These are phyloP conservation scores for Backusella australiensis DNA, from an alignment of 192 early-diverging fungal species.

Conservation along the genomic window DNA sequence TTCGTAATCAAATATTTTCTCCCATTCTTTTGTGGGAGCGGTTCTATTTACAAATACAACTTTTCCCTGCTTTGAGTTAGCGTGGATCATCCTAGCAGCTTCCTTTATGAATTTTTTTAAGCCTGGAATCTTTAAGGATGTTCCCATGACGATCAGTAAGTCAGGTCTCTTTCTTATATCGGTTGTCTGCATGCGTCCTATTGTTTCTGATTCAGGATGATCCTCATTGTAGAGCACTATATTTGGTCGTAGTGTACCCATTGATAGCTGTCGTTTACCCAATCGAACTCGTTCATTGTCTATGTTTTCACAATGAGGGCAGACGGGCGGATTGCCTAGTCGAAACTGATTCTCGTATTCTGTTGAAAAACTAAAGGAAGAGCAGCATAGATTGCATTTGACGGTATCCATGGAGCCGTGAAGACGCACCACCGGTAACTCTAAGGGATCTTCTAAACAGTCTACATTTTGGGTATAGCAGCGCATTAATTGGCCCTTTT, in stretches of 20 bases:
- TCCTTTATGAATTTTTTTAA: slow-evolving; percentile 75
- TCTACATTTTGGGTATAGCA: slow-evolving; percentile 99
- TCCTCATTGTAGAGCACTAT: slow-evolving; percentile 96
- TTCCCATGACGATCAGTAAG: slow-evolving; percentile 85
- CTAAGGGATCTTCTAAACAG: slow-evolving; percentile 77
- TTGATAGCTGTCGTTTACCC: slow-evolving; percentile 75
- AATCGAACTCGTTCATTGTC: slow-evolving; percentile 49
- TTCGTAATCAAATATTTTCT: slow-evolving; percentile 75
- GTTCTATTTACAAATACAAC: slow-evolving; percentile 81
- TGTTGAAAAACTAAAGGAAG: slow-evolving; percentile 61
- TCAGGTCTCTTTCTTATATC: slow-evolving; percentile 67
- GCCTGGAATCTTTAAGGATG: slow-evolving; percentile 81
- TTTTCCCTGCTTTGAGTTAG: slow-evolving; percentile 43
- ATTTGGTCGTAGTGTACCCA: slow-evolving; percentile 84
- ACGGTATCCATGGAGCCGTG: slow-evolving; percentile 89
- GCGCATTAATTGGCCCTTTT: slow-evolving; percentile 74
- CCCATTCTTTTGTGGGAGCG: slow-evolving; percentile 70
- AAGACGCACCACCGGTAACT: slow-evolving; percentile 83
- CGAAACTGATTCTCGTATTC: slow-evolving; percentile 61
- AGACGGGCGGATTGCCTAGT: slow-evolving; percentile 71
- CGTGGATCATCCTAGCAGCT: slow-evolving; percentile 59
- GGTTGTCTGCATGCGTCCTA: slow-evolving; percentile 53
- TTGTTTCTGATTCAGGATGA: slow-evolving; percentile 70
- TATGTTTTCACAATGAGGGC: slow-evolving; percentile 47
- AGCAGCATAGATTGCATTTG: slow-evolving; percentile 82